Base-by-base conservation (phyloP, 2,329 filamentous ascomycete genomes). In the Alternaria longipes region DNA sequence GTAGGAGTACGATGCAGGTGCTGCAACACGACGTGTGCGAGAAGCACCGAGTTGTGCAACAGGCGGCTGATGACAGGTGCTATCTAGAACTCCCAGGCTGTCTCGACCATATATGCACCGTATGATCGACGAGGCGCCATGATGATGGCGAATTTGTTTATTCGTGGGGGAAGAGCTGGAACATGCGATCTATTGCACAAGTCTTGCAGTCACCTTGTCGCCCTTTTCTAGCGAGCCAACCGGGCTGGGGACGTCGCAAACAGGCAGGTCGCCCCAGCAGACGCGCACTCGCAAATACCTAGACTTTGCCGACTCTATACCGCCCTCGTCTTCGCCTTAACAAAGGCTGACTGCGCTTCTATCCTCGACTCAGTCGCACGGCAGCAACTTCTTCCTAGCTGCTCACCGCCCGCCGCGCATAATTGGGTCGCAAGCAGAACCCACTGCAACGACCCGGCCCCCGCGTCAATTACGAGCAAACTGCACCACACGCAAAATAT, bases 391-490 rank as follows among this genome's bases (percentile, higher is more conserved):
- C 50, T 54, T 51, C 64, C 47, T 63, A 62, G 61, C 38, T 62
- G 38, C 63, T 62, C 64, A 56, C 53, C 40, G 46, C 24, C 46
- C 67, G 70, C 68, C 63, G 49, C 56, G 60, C 60, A 63, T 61
- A 50, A 63, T 45, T 62, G 60, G 46, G 60, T 50, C 50, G 55
- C 55, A 56, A 60, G 55, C 60, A 60, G 63, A 53, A 63, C 65
- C 69, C 59, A 60, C 65, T 69, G 69, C 68, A 64, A 56, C 22
- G 62, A 56, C 60, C 71, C 68, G 68, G 71, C 70, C 68, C 67
- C 56, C 72, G 70, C 75, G 71, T 74, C 69, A 70, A 64, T 44
- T 63, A 54, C 63, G 54, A 74, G 73, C 75, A 76, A 75, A 77
- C 75, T 64, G 63, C 71, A 61, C 58, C 67, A 56, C 66, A 59